phyloP scores from a whole-genome alignment of 148 eudicot genomes.

The Fagopyrum esculentum region DNA sequence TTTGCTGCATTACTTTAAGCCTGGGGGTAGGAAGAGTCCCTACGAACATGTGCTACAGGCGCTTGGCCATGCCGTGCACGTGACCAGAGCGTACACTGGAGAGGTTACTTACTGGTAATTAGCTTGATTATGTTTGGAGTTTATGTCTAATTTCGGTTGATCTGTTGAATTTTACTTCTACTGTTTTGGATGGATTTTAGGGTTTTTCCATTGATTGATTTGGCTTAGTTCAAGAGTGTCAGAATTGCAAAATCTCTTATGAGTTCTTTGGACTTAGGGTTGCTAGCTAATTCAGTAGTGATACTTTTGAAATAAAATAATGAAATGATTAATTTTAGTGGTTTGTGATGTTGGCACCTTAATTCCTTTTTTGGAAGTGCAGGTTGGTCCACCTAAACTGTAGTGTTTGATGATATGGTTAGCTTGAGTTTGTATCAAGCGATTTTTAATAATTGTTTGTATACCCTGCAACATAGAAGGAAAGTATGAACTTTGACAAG shows the following conservation, averaged over 20 bases:
- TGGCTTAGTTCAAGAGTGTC: not conserved
- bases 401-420: not conserved
- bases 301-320: no score
- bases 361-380: not conserved
- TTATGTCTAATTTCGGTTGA: not conserved
- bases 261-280: no score
- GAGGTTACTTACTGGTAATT: slow-evolving; percentile 52
- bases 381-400: not conserved
- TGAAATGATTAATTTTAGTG: not conserved
- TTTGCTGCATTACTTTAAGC: slow-evolving; percentile 24
- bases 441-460: not conserved
- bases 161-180: not conserved
- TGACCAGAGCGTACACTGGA: slow-evolving; percentile 24
- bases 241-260: not conserved
- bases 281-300: no score
- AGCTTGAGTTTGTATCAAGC: not conserved
- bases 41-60: slow-evolving; percentile 37
- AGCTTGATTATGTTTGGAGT: not conserved
- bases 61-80: slow-evolving; percentile 55
- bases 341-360: not conserved
- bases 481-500: no score
- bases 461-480: not conserved
- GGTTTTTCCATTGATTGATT: not conserved
- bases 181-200: not conserved
- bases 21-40: slow-evolving; percentile 19